Conservation (phyloP, 441 rosid genomes). For the Eutrema salsugineum region DNA sequence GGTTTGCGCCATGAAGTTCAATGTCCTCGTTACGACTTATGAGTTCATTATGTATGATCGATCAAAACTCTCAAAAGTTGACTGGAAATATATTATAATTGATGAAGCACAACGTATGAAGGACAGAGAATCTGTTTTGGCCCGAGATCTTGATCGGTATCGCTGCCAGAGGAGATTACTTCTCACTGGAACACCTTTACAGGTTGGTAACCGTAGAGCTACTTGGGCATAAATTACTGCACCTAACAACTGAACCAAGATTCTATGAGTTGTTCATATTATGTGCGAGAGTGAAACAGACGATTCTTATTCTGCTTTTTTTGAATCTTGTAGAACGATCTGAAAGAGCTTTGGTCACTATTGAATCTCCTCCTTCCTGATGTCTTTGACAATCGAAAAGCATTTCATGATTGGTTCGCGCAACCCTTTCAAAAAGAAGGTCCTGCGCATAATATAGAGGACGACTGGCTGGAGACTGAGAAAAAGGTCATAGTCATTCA, state of each 20-base stretch:
- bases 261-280: slow-evolving; percentile 5
- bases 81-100: slow-evolving; percentile 98
- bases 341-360: slow-evolving; percentile 99
- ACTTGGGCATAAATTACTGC: neutral
- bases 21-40: slow-evolving; percentile 97
- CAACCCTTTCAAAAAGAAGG: slow-evolving; percentile 97
- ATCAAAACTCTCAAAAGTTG: slow-evolving; percentile 94
- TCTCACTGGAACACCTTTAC: slow-evolving; percentile 99
- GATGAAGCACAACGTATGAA: slow-evolving; percentile 99
- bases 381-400: slow-evolving; percentile 98
- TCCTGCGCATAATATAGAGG: slow-evolving; percentile 81
- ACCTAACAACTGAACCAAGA: slow-evolving; percentile 14
- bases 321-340: slow-evolving; percentile 74
- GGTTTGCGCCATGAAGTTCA: slow-evolving; percentile 96
- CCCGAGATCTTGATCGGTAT: slow-evolving; percentile 99
- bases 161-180: slow-evolving; percentile 99
- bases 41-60: slow-evolving; percentile 99
- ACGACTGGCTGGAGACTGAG: slow-evolving; percentile 99
- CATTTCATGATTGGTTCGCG: slow-evolving; percentile 99
- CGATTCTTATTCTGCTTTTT: neutral
- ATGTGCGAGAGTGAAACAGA: neutral
- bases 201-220: slow-evolving; percentile 57
- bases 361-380: slow-evolving; percentile 98
- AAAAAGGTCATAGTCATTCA: slow-evolving; percentile 98
- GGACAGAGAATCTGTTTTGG: slow-evolving; percentile 99